phyloP scores from a whole-genome alignment of 768 basidiomycete genomes.

The Brasilioporus rufonigricans region DNA sequence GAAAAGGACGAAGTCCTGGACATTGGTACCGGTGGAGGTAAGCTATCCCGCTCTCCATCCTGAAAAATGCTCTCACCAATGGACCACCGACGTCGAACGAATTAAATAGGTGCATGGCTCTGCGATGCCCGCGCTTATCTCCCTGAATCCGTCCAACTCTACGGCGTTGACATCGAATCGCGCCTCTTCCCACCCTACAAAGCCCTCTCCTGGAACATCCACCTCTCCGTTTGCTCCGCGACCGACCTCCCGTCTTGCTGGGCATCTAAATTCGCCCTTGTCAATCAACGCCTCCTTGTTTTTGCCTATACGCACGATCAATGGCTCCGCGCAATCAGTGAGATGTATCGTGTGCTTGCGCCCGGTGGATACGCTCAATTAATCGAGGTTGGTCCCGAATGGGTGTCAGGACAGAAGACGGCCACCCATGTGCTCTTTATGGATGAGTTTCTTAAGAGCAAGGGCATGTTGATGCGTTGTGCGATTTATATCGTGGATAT shows the following conservation, averaged over 20 bases:
- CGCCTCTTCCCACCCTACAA: constrained; percentile 16
- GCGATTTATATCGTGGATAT: constrained; percentile 16
- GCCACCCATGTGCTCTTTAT: constrained; percentile 4
- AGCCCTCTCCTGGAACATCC: constrained; percentile 11
- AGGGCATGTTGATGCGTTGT: constrained; percentile 9
- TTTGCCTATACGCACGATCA: constrained; percentile 27
- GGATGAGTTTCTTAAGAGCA: constrained; percentile 10
- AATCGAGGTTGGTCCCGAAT: constrained; percentile 24
- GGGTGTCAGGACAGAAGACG: constrained; percentile 13
- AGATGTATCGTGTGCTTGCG: constrained; percentile 31
- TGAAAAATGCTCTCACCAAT: too few species aligned
- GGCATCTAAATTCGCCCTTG: background rate
- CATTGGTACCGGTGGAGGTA: constrained; percentile 23
- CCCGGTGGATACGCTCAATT: constrained; percentile 36
- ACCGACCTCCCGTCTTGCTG: constrained; percentile 28
- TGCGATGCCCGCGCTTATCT: constrained; percentile 16
- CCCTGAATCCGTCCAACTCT: constrained; percentile 17
- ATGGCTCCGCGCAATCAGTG: constrained; percentile 29
- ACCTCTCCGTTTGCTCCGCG: constrained; percentile 25
- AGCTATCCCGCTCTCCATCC: too few species aligned
- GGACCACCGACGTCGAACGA: too few species aligned
- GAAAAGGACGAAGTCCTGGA: constrained; percentile 23
- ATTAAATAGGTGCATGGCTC: constrained; percentile 26
- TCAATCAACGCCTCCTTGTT: constrained; percentile 35
- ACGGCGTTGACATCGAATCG: constrained; percentile 27